Evolutionary conservation across 495 filamentous ascomycete species (phyloP).

Genomic region (Penicillium cosmopolitanum): DNA sequence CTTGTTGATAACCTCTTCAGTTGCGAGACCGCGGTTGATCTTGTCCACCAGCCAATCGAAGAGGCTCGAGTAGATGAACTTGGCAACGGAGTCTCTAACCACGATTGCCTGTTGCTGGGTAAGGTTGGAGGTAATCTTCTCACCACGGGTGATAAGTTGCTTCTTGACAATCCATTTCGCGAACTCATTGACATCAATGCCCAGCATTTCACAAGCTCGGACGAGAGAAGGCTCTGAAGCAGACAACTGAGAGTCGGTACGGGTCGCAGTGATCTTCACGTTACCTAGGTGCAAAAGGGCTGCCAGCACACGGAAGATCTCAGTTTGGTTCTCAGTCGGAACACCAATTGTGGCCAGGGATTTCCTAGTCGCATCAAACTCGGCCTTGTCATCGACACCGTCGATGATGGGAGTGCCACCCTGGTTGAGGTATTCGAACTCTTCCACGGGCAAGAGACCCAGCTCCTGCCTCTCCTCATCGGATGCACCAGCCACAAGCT

Average conservation of each 20-base stretch:
- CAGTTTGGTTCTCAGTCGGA: slow-evolving; percentile 66
- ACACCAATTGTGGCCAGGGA: slow-evolving; percentile 91
- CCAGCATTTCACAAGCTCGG: slow-evolving; percentile 82
- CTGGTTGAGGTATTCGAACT: slow-evolving; percentile 96
- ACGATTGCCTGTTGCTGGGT: slow-evolving; percentile 93
- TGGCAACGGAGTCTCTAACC: slow-evolving; percentile 96
- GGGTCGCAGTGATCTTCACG: slow-evolving; percentile 87
- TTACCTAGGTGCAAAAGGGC: slow-evolving; percentile 95
- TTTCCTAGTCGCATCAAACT: slow-evolving; percentile 85
- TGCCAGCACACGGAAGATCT: slow-evolving; percentile 90
- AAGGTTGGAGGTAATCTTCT: slow-evolving; percentile 96
- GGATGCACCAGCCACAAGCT: slow-evolving; percentile 92
- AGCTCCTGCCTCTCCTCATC: slow-evolving; percentile 80
- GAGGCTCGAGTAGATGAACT: slow-evolving; percentile 97
- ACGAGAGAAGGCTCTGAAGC: slow-evolving; percentile 79
- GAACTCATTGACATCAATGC: slow-evolving; percentile 85
- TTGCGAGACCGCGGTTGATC: slow-evolving; percentile 88
- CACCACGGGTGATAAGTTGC: slow-evolving; percentile 92
- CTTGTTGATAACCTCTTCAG: slow-evolving; percentile 79
- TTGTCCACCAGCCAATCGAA: slow-evolving; percentile 99
- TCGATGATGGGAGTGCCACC: slow-evolving; percentile 89
- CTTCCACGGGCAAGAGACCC: slow-evolving; percentile 76
- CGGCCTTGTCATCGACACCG: slow-evolving; percentile 92
- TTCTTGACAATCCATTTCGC: slow-evolving; percentile 99
- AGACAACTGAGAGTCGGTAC: slow-evolving; percentile 84